Evolutionary conservation across 2,329 filamentous ascomycete species (phyloP), one percentile per base, ranked within the genome.

Genomic region (Trichoderma afroharzianum): DNA sequence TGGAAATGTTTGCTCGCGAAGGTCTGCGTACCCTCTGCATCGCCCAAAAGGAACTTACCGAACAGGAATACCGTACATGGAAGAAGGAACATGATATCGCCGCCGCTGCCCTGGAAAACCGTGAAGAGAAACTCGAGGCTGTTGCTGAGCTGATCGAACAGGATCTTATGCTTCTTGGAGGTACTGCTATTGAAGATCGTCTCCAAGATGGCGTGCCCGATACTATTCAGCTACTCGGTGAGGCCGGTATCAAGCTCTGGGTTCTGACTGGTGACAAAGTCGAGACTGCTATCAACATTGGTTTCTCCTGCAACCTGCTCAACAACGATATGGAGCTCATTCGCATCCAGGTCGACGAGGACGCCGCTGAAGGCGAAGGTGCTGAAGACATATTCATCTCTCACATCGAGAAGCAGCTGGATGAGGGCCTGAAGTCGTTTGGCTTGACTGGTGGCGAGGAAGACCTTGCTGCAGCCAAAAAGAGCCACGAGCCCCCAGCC

Each of bases 251-350:
- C 82, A 99, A 99, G 82, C 88, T 99, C 8, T 99, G 96, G 96
- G 96, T 99, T 68, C 85, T 99, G 74, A 99, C 96, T 18, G 96
- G 97, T 74, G 96, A 99, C 86, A 99, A 98, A 82, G 95, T 98
- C 36, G 96, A 99, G 83, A 99, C 96, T 28, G 96, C 97, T 71
- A 99, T 99, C 89, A 99, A 99, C 83, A 99, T 99, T 79, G 96
- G 96, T 3, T 99, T 98, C 82, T 99, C 97, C 12, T 99, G 97
- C 85, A 99, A 99, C 77, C 87, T 99, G 36, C 88, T 99, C 70
- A 94, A 95, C 82, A 99, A 98, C 81, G 93, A 97, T 76, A 98
- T 99, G 96, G 96, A 99, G 76, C 85, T 99, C 73, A 93, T 99
- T 74, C 90, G 97, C 63, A 87, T 99, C 76, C 97, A 97, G 79